Evolutionary conservation across 2,329 filamentous ascomycete genomes (phyloP).

Genomic region (Ascochyta rabiei): DNA sequence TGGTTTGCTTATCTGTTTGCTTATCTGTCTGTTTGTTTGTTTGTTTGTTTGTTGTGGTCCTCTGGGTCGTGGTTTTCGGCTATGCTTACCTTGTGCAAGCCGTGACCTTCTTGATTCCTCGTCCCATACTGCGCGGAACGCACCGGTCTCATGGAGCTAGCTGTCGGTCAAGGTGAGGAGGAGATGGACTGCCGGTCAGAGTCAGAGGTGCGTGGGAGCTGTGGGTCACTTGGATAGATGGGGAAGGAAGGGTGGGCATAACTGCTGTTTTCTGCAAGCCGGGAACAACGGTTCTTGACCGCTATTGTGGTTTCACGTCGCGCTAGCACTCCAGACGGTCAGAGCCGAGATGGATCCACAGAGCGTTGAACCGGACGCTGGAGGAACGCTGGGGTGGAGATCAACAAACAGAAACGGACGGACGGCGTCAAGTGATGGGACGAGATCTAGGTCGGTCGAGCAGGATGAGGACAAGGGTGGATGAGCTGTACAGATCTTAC

Average conservation of each 20-base stretch:
- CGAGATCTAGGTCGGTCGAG: too few species aligned
- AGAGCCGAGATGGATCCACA: constrained; percentile 3
- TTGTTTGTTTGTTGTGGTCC: too few species aligned
- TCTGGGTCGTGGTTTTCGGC: too few species aligned
- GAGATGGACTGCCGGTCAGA: not conserved
- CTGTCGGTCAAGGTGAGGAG: too few species aligned
- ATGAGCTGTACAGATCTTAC: too few species aligned
- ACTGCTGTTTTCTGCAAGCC: constrained; percentile 2
- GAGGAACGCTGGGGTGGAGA: constrained; percentile 4
- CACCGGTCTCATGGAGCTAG: too few species aligned
- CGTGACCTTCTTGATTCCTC: too few species aligned
- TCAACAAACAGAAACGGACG: constrained; percentile 1
- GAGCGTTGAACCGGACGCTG: not conserved
- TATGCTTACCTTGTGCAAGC: too few species aligned
- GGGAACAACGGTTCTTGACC: not conserved
- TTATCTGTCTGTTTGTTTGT: too few species aligned
- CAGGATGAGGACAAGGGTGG: too few species aligned
- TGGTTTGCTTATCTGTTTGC: too few species aligned
- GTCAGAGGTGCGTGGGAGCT: not conserved
- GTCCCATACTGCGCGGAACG: too few species aligned
- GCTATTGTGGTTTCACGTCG: constrained; percentile 3
- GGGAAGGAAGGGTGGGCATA: not conserved
- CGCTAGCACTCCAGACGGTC: constrained; percentile 6
- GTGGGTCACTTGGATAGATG: not conserved
- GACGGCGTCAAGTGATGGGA: not conserved